Evolutionary conservation across 164 flowering plant genomes (phyloP).

Genomic region (Houttuynia cordata): DNA sequence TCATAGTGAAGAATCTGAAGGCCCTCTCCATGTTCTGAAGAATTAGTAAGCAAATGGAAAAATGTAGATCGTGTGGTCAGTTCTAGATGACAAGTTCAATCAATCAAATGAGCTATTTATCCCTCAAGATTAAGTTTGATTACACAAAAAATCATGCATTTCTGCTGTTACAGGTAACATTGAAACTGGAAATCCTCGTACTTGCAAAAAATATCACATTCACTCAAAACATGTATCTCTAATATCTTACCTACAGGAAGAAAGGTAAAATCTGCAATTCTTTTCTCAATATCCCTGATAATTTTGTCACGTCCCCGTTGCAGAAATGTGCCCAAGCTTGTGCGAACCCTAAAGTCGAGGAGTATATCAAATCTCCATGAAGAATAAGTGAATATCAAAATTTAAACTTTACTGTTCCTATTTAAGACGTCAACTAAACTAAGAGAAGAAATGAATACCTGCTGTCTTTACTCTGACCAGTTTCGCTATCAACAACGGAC

Average conservation of each 20-base stretch:
- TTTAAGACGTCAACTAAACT: background rate
- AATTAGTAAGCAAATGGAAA: background rate
- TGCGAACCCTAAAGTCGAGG: slow-evolving; percentile 54
- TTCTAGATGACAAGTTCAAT: background rate
- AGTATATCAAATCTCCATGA: background rate
- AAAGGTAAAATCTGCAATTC: slow-evolving; percentile 84
- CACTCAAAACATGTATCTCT: too few species aligned
- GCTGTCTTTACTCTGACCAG: slow-evolving; percentile 89
- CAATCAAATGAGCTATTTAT: background rate
- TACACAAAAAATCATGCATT: too few species aligned
- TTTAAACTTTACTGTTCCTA: background rate
- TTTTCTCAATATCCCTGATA: slow-evolving; percentile 57
- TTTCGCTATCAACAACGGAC: slow-evolving; percentile 70
- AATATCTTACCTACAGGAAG: slow-evolving; percentile 69
- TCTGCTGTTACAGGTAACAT: too few species aligned
- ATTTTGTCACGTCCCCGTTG: slow-evolving; percentile 64
- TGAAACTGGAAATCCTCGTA: too few species aligned
- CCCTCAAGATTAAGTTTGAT: background rate
- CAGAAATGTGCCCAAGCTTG: slow-evolving; percentile 86
- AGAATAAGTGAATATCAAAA: too few species aligned
- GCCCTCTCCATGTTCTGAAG: slow-evolving; percentile 93
- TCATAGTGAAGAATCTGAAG: slow-evolving; percentile 92
- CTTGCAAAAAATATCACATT: too few species aligned
- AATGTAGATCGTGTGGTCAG: background rate
- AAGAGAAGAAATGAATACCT: slow-evolving; percentile 27